phyloP scores from a whole-genome alignment of 768 basidiomycete species.

The Pisolithus tinctorius region DNA sequence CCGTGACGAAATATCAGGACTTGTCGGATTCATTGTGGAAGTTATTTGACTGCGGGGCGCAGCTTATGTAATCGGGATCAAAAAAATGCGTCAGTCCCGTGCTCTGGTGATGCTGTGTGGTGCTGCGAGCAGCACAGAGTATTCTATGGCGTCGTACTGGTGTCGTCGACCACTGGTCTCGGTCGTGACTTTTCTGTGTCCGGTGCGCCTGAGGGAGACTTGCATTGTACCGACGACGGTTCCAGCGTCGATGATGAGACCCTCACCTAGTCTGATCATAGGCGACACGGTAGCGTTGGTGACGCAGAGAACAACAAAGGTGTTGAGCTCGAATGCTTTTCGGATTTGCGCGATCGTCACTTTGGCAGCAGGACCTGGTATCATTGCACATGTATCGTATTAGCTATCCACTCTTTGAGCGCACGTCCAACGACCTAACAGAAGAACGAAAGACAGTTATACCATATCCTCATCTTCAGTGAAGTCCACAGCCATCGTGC shows the following conservation, averaged over 20 bases:
- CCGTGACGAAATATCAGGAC: too few relatives aligned
- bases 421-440: too few relatives aligned
- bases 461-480: constrained; percentile 51
- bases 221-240: constrained; percentile 60
- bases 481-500: constrained; percentile 54
- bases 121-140: constrained; percentile 37
- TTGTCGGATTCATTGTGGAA: too few relatives aligned
- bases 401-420: too few relatives aligned
- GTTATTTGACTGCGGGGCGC: too few relatives aligned
- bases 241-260: constrained; percentile 69
- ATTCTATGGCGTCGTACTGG: constrained; percentile 65
- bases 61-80: too few relatives aligned
- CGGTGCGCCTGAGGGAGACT: constrained; percentile 16
- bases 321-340: constrained; percentile 58
- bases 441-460: too few relatives aligned
- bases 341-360: constrained; percentile 47
- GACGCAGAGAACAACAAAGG: constrained; percentile 53
- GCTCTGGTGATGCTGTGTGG: too few relatives aligned
- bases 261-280: constrained; percentile 59
- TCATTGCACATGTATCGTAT: background rate
- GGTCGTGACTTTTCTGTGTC: background rate
- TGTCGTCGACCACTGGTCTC: background rate
- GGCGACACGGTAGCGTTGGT: constrained; percentile 58
- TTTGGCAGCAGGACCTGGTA: constrained; percentile 43
- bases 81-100: too few relatives aligned